phyloP scores from a whole-genome alignment of 805 yeast genomes.

The Lachancea waltii region DNA sequence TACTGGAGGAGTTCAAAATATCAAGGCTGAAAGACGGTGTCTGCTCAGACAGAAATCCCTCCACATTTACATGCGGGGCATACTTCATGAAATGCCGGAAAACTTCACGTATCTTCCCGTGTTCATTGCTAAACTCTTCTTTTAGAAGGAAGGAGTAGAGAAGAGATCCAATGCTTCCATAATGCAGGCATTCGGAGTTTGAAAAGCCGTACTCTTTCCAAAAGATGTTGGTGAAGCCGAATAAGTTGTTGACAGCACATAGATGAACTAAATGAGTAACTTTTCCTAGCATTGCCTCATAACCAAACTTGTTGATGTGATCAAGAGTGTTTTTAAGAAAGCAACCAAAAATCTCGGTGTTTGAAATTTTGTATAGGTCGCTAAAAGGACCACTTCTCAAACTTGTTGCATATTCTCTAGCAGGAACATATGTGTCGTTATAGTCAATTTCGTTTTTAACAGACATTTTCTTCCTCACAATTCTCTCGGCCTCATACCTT shows the following conservation, averaged over 20 bases:
- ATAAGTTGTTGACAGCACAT: conserved; percentile 40
- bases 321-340: conserved; percentile 46
- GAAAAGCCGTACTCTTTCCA: conserved; percentile 34
- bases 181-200: conserved; percentile 35
- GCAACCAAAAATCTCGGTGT: conserved; percentile 45
- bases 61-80: conserved; percentile 31
- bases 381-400: conserved; percentile 37
- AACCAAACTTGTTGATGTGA: conserved; percentile 33
- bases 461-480: conserved; percentile 47
- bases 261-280: conserved; percentile 65
- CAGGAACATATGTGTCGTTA: conserved; percentile 51
- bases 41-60: conserved; percentile 31
- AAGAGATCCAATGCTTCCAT: conserved; percentile 36
- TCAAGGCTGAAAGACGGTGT: conserved; percentile 33
- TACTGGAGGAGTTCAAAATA: conserved; percentile 23
- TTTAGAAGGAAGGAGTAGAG: conserved; percentile 38
- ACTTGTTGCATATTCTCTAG: conserved; percentile 35
- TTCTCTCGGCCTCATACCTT: conserved; percentile 74
- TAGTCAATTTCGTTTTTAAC: conserved; percentile 34
- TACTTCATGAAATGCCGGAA: conserved; percentile 31
- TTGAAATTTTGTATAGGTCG: conserved; percentile 44
- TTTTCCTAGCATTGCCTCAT: conserved; percentile 55
- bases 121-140: conserved; percentile 39
- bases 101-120: conserved; percentile 53
- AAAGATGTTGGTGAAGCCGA: conserved; percentile 31